Base-by-base conservation (phyloP, 176 grass and related monocot species). In the Microstegium vimineum region DNA sequence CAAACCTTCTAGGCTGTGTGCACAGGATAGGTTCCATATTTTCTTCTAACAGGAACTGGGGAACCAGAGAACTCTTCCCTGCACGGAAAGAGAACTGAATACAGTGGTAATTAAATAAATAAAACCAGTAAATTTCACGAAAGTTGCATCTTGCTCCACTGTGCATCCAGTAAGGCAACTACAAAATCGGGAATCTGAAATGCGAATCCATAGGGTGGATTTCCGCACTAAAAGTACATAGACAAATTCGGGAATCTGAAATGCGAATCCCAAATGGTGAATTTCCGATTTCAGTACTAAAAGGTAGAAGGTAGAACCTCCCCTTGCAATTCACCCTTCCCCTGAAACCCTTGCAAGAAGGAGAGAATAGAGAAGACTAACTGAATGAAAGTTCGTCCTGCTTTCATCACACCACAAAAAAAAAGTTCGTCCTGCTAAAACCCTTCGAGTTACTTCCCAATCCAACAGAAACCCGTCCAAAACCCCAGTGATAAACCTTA, bases 1-100 rank as follows among this genome's bases (percentile, higher is more conserved):
- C 94, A 82, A 97, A 94, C 82, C 94, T 92, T 90, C 94, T 92
- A 49, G 94, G 94, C 75, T 97, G 94, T 59, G 94, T 97, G 87
- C 94, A 97, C 54, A 97, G 57, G 60, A 97, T 89, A 13, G 94
- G 94, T 33, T 94, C 92, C 77, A 97, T 75, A 82, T 87, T 94
- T 73, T 88, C 94, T 32, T 94, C 94, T 16, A 97, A 73, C 38
- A 97, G 90, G 75, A 89, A 97, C 73, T 90, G 90, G 56, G 94
- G 94, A 64, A 97, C 87, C 82, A 92, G 84, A 38, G 87, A 92
- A 62, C 94, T 97, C 87, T 94, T 97, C 61, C 94, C 94, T 97
- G 54, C 84, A 82, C 68, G 17, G 22, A 73, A 67, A 41, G 65
- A 5, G 2, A 26, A 75, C 46, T 47, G 36, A 75, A 85, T 73